Conservation (phyloP, 2,329 filamentous ascomycete genomes). For the Aspergillus novofumigatus region DNA sequence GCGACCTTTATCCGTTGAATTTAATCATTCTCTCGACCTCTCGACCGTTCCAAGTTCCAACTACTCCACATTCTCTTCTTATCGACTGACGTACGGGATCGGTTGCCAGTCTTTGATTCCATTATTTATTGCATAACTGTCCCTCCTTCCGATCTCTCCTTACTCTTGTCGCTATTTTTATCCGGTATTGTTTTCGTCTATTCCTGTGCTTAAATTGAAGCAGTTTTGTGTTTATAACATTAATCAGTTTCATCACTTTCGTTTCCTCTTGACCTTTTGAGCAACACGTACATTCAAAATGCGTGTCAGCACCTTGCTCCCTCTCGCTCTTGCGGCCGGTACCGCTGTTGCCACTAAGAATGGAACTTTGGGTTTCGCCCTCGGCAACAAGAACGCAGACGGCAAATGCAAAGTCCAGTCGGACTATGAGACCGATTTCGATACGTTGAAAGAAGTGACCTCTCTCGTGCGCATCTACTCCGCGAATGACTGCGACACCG, state of each 20-base stretch:
- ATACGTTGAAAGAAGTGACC: slow-evolving; percentile 51
- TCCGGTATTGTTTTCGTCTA: background rate
- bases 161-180: background rate
- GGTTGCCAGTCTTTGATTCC: background rate
- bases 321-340: slow-evolving; percentile 39
- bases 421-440: slow-evolving; percentile 65
- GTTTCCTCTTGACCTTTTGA: background rate
- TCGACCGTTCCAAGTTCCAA: background rate
- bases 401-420: slow-evolving; percentile 57
- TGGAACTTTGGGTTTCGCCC: slow-evolving; percentile 60
- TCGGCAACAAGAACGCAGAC: slow-evolving; percentile 61
- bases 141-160: slow-evolving; percentile 2
- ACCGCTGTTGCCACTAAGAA: slow-evolving; percentile 49
- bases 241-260: background rate
- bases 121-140: slow-evolving; percentile 3
- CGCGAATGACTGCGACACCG: slow-evolving; percentile 62
- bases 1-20: background rate
- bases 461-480: slow-evolving; percentile 64
- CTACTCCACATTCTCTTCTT: slow-evolving; percentile 7
- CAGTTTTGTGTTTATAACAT: slow-evolving; percentile 2
- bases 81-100: slow-evolving; percentile 6
- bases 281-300: slow-evolving; percentile 25
- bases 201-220: background rate
- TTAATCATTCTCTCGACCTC: background rate
- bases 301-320: slow-evolving; percentile 42